Conservation (phyloP, 2,329 filamentous ascomycete species). For the Calonectria hawksworthii region DNA sequence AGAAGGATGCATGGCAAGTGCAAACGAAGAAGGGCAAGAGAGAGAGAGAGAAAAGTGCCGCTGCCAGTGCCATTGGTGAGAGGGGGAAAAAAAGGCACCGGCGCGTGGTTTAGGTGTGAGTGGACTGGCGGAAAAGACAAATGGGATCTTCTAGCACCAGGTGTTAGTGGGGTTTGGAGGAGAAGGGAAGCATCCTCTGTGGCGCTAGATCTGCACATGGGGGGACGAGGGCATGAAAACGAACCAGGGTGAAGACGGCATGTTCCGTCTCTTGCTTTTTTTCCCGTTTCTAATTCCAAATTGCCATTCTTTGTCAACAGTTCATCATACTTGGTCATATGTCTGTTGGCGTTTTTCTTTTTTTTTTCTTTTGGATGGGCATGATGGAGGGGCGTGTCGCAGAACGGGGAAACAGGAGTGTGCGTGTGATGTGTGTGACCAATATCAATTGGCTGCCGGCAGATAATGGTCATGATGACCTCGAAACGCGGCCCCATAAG, state of each 20-base stretch:
- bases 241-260: constrained; percentile 11
- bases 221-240: background rate
- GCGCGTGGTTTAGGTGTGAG: background rate
- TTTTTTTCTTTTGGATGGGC: background rate
- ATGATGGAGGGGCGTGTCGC: background rate
- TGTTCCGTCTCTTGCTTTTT: constrained; percentile 2
- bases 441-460: background rate
- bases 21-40: background rate
- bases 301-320: background rate
- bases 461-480: background rate
- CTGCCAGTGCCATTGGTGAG: background rate
- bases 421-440: background rate
- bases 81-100: background rate
- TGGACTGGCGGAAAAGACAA: background rate
- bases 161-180: constrained; percentile 4
- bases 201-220: constrained; percentile 27
- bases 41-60: background rate
- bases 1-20: background rate
- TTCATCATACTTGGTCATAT: background rate
- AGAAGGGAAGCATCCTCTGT: background rate
- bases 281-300: background rate
- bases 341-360: too few relatives aligned
- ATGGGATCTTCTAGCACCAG: background rate
- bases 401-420: background rate
- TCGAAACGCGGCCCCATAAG: background rate